These are phyloP conservation scores for Dendryphion nanum DNA, from an alignment of 2,329 filamentous ascomycete species.

Conservation along the genomic window DNA sequence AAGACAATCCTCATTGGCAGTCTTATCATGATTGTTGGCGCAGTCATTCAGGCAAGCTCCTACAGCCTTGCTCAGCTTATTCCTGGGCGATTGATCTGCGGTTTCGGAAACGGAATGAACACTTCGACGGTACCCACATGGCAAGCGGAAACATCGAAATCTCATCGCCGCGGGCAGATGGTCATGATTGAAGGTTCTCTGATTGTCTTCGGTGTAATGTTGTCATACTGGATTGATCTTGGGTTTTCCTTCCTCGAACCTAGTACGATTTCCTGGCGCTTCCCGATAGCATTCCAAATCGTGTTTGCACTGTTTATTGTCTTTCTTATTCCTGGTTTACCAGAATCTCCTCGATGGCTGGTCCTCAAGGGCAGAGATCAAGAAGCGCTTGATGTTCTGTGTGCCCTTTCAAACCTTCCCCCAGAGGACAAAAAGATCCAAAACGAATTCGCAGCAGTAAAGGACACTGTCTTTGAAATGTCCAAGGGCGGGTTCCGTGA, in stretches of 20 bases:
- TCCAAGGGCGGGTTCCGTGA: slow-evolving; percentile 52
- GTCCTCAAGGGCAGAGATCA: slow-evolving; percentile 54
- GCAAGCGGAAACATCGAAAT: slow-evolving; percentile 49
- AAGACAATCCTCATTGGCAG: slow-evolving; percentile 61
- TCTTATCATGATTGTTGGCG: slow-evolving; percentile 58
- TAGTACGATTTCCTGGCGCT: slow-evolving; percentile 39
- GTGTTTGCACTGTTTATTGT: slow-evolving; percentile 57
- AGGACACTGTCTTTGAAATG: slow-evolving; percentile 40
- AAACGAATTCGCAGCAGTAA: slow-evolving; percentile 35
- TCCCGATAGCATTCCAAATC: slow-evolving; percentile 58
- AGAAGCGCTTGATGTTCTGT: slow-evolving; percentile 35
- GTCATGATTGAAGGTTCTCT: slow-evolving; percentile 49
- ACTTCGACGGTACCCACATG: slow-evolving; percentile 45
- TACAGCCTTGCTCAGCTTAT: slow-evolving; percentile 48
- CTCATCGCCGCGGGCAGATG: slow-evolving; percentile 46
- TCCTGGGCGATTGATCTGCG: slow-evolving; percentile 52
- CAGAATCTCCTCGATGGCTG: slow-evolving; percentile 49
- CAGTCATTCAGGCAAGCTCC: slow-evolving; percentile 56
- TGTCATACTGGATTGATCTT: slow-evolving; percentile 44
- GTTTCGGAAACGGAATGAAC: slow-evolving; percentile 46
- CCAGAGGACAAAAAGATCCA: slow-evolving; percentile 39
- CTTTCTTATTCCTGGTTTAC: slow-evolving; percentile 45
- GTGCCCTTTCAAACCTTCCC: slow-evolving; percentile 37
- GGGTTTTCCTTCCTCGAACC: slow-evolving; percentile 52
- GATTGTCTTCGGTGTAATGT: slow-evolving; percentile 45